Evolutionary conservation across 352 stramenopile species (phyloP).

Genomic region (Halophytophthora batemanensis): DNA sequence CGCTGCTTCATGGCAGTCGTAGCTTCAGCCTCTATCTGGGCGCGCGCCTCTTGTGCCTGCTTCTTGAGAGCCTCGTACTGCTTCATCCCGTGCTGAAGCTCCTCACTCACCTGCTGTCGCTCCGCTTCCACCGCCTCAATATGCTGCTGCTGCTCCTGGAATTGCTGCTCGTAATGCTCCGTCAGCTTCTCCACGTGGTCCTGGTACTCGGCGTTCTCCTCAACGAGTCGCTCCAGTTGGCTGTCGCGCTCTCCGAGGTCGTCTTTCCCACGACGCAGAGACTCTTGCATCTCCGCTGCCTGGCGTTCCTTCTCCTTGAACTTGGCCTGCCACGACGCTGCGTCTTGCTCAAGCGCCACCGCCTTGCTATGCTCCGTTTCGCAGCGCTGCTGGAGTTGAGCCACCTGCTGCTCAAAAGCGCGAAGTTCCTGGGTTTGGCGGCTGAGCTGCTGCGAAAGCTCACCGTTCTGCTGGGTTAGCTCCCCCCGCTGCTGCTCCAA

Average conservation of each 20-base stretch:
- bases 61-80: conserved; percentile 38
- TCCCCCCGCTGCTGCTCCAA: conserved; percentile 40
- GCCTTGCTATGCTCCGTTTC: conserved; percentile 32
- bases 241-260: conserved; percentile 30
- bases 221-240: conserved; percentile 35
- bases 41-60: conserved; percentile 32
- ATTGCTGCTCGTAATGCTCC: conserved; percentile 49
- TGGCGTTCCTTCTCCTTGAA: conserved; percentile 34
- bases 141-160: conserved; percentile 41
- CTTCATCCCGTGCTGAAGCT: conserved; percentile 34
- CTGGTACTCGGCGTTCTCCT: conserved; percentile 44
- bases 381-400: conserved; percentile 39
- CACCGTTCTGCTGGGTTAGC: conserved; percentile 42
- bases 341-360: conserved; percentile 31
- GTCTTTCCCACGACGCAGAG: conserved; percentile 24
- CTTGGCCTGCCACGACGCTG: conserved; percentile 33
- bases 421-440: conserved; percentile 38
- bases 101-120: conserved; percentile 28
- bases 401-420: conserved; percentile 39
- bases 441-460: conserved; percentile 31
- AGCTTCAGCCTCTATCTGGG: conserved; percentile 40
- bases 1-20: conserved; percentile 44
- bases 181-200: conserved; percentile 36
- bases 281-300: conserved; percentile 28
- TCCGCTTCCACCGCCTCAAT: conserved; percentile 37